These are phyloP conservation scores for Penicillium cosmopolitanum DNA, from an alignment of 495 filamentous ascomycete genomes.

Conservation along the genomic window DNA sequence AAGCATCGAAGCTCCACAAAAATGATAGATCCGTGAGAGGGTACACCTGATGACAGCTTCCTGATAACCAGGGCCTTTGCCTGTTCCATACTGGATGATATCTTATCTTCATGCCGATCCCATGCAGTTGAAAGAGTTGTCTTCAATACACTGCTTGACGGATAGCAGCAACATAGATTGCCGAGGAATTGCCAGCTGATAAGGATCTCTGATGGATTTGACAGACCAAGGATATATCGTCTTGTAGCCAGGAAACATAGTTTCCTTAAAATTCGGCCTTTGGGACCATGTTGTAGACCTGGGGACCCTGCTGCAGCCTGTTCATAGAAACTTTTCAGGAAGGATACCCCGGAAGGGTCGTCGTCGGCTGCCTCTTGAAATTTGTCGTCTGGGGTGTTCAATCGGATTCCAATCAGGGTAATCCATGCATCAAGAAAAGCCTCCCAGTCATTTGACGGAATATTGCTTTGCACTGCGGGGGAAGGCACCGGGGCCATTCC, in stretches of 20 bases:
- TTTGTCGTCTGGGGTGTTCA: conserved; percentile 57
- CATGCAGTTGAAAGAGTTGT: conserved; percentile 48
- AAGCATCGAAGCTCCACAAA: conserved; percentile 41
- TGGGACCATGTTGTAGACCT: conserved; percentile 46
- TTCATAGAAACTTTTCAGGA: conserved; percentile 64
- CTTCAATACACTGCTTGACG: conserved; percentile 42
- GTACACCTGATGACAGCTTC: conserved; percentile 52
- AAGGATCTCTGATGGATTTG: conserved; percentile 28
- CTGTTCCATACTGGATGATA: conserved; percentile 47
- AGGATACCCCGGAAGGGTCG: conserved; percentile 59
- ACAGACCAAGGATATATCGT: conserved; percentile 37
- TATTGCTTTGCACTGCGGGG: conserved; percentile 62
- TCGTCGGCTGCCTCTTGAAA: conserved; percentile 53
- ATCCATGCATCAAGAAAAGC: conserved; percentile 79
- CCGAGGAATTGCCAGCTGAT: conserved; percentile 45
- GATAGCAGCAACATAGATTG: conserved; percentile 45
- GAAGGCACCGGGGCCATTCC: conserved; percentile 76
- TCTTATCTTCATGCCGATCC: conserved; percentile 39
- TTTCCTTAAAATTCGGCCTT: conserved; percentile 59
- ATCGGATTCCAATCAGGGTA: conserved; percentile 61
- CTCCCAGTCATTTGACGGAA: conserved; percentile 75
- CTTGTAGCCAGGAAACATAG: conserved; percentile 64
- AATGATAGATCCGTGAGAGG: conserved; percentile 28
- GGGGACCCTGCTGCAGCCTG: conserved; percentile 49
- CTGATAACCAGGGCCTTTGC: conserved; percentile 51